A percentile compares a stretch with the other conserved stretches of the same genome.
phyloP scores from a whole-genome alignment of 2,329 filamentous ascomycete species.

The Westerdykella ornata region DNA sequence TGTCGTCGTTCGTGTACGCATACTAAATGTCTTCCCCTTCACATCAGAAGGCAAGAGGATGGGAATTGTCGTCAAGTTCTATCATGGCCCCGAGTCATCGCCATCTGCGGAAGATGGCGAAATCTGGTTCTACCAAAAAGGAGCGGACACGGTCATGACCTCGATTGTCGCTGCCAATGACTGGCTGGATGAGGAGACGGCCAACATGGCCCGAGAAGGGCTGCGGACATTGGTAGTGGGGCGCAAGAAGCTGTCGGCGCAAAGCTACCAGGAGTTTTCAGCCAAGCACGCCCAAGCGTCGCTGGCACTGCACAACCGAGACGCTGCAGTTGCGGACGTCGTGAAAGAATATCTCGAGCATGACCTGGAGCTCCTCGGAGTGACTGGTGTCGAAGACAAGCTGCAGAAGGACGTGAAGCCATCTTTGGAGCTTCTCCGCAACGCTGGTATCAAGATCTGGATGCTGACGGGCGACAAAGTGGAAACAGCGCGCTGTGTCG shows the following conservation, averaged over 20 bases:
- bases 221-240: conserved; percentile 90
- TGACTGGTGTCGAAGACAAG: conserved; percentile 96
- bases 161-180: conserved; percentile 91
- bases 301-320: conserved; percentile 70
- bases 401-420: conserved; percentile 93
- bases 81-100: conserved; percentile 37
- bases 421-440: conserved; percentile 86
- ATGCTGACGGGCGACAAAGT: conserved; percentile 99
- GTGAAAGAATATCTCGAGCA: conserved; percentile 76
- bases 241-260: conserved; percentile 71
- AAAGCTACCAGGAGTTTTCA: conserved; percentile 77
- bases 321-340: conserved; percentile 72
- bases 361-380: conserved; percentile 87
- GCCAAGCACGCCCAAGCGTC: conserved; percentile 70
- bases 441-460: conserved; percentile 98
- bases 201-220: conserved; percentile 98
- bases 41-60: conserved; percentile 97
- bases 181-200: conserved; percentile 97
- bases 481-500: conserved; percentile 93
- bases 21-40: conserved; percentile 93
- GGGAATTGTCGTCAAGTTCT: conserved; percentile 91
- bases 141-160: conserved; percentile 97
- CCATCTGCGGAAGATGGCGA: conserved; percentile 57
- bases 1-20: conserved; percentile 73
- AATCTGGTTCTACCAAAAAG: conserved; percentile 98